phyloP scores from a whole-genome alignment of 2,329 filamentous ascomycete genomes.

The Diplocarpon mali region DNA sequence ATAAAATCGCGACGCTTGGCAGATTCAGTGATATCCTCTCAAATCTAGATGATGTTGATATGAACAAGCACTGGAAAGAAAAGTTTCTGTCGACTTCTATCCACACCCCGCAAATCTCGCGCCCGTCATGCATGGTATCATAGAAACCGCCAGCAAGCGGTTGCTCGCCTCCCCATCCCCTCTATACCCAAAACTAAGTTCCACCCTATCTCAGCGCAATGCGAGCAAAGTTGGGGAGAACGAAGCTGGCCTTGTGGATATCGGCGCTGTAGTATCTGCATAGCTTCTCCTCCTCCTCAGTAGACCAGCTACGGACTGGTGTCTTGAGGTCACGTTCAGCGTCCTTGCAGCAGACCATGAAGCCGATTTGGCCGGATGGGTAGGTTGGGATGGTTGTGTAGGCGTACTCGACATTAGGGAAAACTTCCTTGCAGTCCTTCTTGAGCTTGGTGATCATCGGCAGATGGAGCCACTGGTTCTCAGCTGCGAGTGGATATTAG shows the following conservation, averaged over 20 bases:
- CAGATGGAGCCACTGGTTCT: constrained; percentile 99
- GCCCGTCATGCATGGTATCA: constrained; percentile 10
- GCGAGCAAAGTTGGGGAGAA: constrained; percentile 87
- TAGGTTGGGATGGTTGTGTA: constrained; percentile 99
- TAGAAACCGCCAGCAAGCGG: constrained; percentile 3
- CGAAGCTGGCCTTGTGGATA: constrained; percentile 89
- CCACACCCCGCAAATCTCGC: not conserved
- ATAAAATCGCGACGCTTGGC: not conserved
- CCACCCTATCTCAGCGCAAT: constrained; percentile 48
- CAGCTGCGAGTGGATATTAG: constrained; percentile 45
- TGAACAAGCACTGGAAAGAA: constrained; percentile 1
- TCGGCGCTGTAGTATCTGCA: constrained; percentile 97
- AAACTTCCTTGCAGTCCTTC: constrained; percentile 93
- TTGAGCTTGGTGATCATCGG: constrained; percentile 88
- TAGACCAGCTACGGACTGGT: constrained; percentile 69
- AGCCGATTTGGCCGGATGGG: constrained; percentile 96
- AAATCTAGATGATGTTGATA: not conserved
- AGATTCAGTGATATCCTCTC: not conserved
- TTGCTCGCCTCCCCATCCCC: not conserved
- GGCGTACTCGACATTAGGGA: constrained; percentile 94
- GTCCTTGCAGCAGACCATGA: constrained; percentile 99
- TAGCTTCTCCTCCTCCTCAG: constrained; percentile 83
- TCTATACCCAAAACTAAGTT: not conserved
- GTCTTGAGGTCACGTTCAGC: constrained; percentile 69
- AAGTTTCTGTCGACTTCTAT: constrained; percentile 3